These are phyloP conservation scores for Serendipita sp. DNA, from an alignment of 768 basidiomycete genomes.

Conservation along the genomic window DNA sequence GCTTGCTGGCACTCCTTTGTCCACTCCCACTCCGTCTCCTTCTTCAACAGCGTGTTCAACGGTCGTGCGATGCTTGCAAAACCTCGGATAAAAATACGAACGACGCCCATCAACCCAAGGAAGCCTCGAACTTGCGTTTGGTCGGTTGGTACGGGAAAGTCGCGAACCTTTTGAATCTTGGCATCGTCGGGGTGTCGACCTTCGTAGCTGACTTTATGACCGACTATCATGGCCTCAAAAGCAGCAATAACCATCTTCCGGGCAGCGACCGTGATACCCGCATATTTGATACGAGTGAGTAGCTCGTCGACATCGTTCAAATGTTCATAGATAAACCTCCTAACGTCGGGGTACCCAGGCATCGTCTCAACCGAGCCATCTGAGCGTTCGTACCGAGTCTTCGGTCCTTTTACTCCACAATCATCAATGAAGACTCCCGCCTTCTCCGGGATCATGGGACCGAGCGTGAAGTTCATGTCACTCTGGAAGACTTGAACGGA, in stretches of 20 bases:
- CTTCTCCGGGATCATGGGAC: slow-evolving; percentile 25
- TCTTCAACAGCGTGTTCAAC: not conserved
- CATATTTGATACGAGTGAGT: not conserved
- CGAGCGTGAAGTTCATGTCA: slow-evolving; percentile 24
- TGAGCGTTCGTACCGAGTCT: not conserved
- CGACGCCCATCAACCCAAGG: not conserved
- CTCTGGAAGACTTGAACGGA: slow-evolving; percentile 27
- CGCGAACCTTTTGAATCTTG: not conserved
- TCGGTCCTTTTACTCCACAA: slow-evolving; percentile 20
- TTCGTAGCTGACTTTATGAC: not conserved
- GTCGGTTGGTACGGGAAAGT: not conserved
- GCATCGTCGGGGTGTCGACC: not conserved
- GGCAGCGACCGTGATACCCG: not conserved
- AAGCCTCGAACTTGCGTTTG: not conserved
- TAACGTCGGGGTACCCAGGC: not conserved
- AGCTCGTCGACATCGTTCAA: not conserved
- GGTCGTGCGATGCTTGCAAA: not conserved
- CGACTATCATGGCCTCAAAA: not conserved
- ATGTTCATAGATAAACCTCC: not conserved
- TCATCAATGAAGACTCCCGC: slow-evolving; percentile 28
- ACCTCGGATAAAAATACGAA: not conserved
- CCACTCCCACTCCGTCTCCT: not conserved
- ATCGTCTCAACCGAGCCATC: not conserved
- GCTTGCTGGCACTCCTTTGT: not conserved
- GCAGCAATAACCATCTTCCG: not conserved